phyloP scores from a whole-genome alignment of 1,284 basidiomycete genomes.

The Mycena sp. region DNA sequence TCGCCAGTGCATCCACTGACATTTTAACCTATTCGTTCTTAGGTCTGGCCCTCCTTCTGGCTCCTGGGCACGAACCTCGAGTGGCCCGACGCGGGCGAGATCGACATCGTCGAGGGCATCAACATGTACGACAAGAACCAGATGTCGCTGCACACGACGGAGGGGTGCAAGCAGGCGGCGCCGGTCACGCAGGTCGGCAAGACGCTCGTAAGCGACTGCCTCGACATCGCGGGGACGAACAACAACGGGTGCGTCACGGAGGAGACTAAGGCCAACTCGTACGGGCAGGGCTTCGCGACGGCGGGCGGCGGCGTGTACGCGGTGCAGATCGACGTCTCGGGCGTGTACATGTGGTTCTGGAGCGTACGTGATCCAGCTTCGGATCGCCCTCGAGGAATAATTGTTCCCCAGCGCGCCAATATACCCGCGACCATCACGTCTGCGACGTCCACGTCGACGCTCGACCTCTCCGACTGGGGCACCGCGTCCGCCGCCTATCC shows the following conservation, averaged over 20 bases:
- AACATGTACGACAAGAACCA: conserved; percentile 53
- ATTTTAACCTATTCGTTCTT: too few relatives aligned
- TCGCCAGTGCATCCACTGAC: too few relatives aligned
- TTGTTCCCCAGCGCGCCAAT: conserved; percentile 48
- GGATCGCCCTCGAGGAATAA: neutral
- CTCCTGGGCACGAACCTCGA: conserved; percentile 41
- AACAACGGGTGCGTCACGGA: conserved; percentile 67
- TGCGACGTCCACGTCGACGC: conserved; percentile 49
- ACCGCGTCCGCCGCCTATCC: conserved; percentile 62
- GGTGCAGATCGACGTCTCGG: conserved; percentile 69
- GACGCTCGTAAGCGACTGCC: conserved; percentile 52
- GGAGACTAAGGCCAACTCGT: conserved; percentile 69
- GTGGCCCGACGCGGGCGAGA: conserved; percentile 50
- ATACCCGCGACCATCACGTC: conserved; percentile 52
- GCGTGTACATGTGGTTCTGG: conserved; percentile 82
- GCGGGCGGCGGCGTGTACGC: conserved; percentile 82
- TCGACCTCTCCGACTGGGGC: conserved; percentile 64
- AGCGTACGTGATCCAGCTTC: conserved; percentile 55
- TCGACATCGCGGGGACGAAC: conserved; percentile 44
- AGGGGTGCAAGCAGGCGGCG: conserved; percentile 36
- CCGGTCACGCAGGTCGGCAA: conserved; percentile 21
- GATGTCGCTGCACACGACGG: conserved; percentile 56
- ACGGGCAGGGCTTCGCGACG: conserved; percentile 62
- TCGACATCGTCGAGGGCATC: conserved; percentile 55
- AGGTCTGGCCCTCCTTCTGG: conserved; percentile 55